phyloP scores from a whole-genome alignment of 148 eudicot genomes.

The Cornus suecica region DNA sequence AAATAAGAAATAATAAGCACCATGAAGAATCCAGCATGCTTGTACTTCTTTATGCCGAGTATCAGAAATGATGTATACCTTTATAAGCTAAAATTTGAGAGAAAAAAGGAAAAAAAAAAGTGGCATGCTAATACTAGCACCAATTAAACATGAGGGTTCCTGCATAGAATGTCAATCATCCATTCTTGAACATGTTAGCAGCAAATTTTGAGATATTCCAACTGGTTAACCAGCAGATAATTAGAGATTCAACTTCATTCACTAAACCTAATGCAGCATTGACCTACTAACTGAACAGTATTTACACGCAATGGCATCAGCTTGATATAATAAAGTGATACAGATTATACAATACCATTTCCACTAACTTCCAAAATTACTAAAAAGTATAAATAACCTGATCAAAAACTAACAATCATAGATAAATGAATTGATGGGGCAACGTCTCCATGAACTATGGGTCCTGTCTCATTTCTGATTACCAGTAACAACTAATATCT shows the following conservation, averaged over 20 bases:
- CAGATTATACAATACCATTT: neutral
- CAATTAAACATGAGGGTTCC: neutral
- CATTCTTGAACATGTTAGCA: neutral
- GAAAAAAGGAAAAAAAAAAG: neutral
- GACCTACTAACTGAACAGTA: neutral
- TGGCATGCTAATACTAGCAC: neutral
- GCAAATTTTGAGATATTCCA: neutral
- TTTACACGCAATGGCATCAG: neutral
- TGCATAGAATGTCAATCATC: neutral
- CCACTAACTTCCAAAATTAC: neutral
- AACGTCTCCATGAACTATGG: neutral
- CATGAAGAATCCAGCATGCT: neutral
- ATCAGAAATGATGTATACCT: neutral
- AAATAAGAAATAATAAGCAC: neutral
- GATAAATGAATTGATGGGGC: neutral
- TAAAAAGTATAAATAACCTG: too few relatives aligned
- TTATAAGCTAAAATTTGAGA: too few relatives aligned
- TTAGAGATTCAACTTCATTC: neutral
- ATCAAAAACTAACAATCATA: too few relatives aligned
- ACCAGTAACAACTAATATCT: neutral
- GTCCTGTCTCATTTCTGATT: neutral
- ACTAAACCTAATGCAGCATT: neutral
- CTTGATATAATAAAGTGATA: neutral
- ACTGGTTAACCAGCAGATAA: neutral
- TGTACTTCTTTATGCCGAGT: neutral